Evolutionary conservation across 2,329 filamentous ascomycete genomes (phyloP), one percentile per base, ranked within the genome.

Genomic region (Calonectria pseudoturangicola): DNA sequence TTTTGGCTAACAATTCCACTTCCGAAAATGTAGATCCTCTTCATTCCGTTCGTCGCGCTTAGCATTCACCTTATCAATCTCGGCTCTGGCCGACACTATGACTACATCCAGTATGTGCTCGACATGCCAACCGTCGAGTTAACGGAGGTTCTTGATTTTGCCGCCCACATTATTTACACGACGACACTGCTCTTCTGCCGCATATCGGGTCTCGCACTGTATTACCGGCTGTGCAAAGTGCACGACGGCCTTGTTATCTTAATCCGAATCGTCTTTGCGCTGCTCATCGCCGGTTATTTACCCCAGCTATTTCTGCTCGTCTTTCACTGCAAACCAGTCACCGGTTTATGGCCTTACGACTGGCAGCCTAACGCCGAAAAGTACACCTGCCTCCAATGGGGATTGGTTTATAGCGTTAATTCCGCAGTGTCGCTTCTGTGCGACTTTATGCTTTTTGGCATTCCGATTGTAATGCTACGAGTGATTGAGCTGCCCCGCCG

Each of bases 201-300:
- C 15, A 77, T 89, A 1, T 89, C 88, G 0, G 88, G 88, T 72
- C 81, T 90, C 5, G 87, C 88, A 0, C 88, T 90, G 68, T 90
- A 89, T 77, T 82, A 84, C 64, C 86, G 88, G 3, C 81, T 90
- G 3, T 86, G 85, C 73, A 81, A 80, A 6, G 77, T 85, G 27
- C 81, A 87, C 76, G 65, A 79, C 50, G 75, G 80, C 33, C 83
- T 88, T 8, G 78, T 79, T 5, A 66, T 83, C 4, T 75, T 82
- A 5, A 87, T 88, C 56, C 81, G 78, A 39, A 65, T 83, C 18
- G 81, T 85, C 1, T 81, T 82, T 25, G 82, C 76, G 3, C 72
- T 87, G 41, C 76, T 89, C 25, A 74, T 86, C 41, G 83, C 81
- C 8, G 86, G 85, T 0, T 89, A 84, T 62, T 71, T 89, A 2